phyloP scores from a whole-genome alignment of 306 rosid species.

The Cucumis hystrix region DNA sequence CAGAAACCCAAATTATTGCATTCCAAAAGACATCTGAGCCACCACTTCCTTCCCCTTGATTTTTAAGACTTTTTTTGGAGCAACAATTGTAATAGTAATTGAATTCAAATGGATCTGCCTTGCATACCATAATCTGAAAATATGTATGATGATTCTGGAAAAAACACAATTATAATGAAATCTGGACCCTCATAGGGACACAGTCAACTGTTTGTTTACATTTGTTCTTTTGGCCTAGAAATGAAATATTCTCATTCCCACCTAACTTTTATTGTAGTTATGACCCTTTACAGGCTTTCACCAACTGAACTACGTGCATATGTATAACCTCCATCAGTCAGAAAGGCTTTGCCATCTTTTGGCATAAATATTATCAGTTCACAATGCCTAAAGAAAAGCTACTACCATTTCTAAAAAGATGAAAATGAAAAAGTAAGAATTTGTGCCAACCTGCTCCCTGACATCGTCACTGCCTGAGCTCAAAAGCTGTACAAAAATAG shows the following conservation, averaged over 20 bases:
- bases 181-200: background rate
- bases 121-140: background rate
- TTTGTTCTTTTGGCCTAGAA: background rate
- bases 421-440: background rate
- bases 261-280: background rate
- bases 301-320: background rate
- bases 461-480: slow-evolving; percentile 42
- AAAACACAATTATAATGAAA: background rate
- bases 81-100: background rate
- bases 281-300: background rate
- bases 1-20: background rate
- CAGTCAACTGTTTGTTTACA: background rate
- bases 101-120: background rate
- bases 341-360: background rate
- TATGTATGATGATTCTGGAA: background rate
- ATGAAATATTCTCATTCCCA: background rate
- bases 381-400: background rate
- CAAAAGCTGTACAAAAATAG: slow-evolving; percentile 47
- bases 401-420: background rate
- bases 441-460: slow-evolving; percentile 44
- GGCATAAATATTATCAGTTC: background rate
- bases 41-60: background rate
- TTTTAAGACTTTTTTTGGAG: background rate
- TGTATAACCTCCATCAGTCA: background rate
- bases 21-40: background rate